Base-by-base conservation (phyloP, 768 basidiomycete genomes). In the Pleurotus platypus region DNA sequence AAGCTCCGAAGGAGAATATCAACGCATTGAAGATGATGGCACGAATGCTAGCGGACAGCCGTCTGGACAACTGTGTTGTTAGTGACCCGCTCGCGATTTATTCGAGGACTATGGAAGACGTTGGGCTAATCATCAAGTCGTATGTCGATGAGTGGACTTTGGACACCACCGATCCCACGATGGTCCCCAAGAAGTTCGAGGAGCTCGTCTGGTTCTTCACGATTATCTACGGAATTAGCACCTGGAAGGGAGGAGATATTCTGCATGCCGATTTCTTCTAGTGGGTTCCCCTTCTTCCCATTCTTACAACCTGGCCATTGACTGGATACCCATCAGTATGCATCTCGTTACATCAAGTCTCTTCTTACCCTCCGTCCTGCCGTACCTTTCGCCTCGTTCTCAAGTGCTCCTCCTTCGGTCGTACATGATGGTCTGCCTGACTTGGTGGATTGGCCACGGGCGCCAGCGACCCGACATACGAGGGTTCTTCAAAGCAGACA, bases 271-370 rank as follows among this genome's bases (percentile, higher is more conserved):
- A 88, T 55, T 89, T 89, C 67, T 79, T 82, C 72, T 53, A 75
- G 86, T 88, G 58, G 61, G 85, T 74, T 9, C 51, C 51, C 27
- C 1, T n/a, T 16, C 37, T 16, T 38, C 35, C 18, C 40, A 13
- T 35, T 37, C 48, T 39, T 50, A 35, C 30, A 9, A 3, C 30
- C 8, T 35, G 3, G 30, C 11, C 8, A 11, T 35, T 1, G 3
- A 35, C 30, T 35, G 16, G 15, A 49, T 46, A 48, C 47, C 13
- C 30, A 49, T 39, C 3, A 89, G 86, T 12, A 82, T 86, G 71
- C 89, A 84, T 60, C 69, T 85, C 1, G 78, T 89, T 39, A 91
- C 88, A 0, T 87, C 86, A 3, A 75, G 81, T 3, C 63, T 87
- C 18, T 87, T 89, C 73, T 64, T 87, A 24, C 74, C 82, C 0